Evolutionary conservation across 2,329 filamentous ascomycete species (phyloP).

Genomic region (Talaromyces sp.): DNA sequence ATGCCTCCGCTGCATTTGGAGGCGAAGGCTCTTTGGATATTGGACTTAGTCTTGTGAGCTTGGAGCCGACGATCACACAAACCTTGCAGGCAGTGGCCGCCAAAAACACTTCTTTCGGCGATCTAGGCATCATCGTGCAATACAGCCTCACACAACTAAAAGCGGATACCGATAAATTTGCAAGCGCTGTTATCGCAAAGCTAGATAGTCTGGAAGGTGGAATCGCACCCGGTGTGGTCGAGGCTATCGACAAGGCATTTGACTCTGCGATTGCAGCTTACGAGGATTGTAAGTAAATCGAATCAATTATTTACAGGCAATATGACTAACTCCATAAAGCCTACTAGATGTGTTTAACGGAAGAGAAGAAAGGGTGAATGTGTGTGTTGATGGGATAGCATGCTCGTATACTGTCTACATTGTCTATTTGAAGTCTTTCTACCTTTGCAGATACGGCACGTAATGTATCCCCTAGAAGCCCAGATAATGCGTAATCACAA

Average conservation of each 20-base stretch:
- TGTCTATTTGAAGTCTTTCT: not conserved
- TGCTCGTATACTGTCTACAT: not conserved
- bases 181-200: not conserved
- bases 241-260: not conserved
- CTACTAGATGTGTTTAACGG: not conserved
- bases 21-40: not conserved
- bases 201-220: not conserved
- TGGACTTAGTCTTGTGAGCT: not conserved
- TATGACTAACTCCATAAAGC: not conserved
- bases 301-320: not conserved
- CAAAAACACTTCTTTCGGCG: not conserved
- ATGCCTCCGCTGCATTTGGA: not conserved
- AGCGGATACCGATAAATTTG: not conserved
- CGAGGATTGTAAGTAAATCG: not conserved
- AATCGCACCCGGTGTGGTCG: not conserved
- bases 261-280: not conserved
- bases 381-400: not conserved
- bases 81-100: not conserved
- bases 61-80: not conserved
- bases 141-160: not conserved
- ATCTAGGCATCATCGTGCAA: not conserved
- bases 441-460: not conserved
- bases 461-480: not conserved
- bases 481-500: not conserved
- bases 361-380: not conserved